Percentiles rank a stretch among this genome's conserved stretches.
phyloP scores from a whole-genome alignment of 202 grass and related monocot genomes.

The Cymbopogon flexuosus region DNA sequence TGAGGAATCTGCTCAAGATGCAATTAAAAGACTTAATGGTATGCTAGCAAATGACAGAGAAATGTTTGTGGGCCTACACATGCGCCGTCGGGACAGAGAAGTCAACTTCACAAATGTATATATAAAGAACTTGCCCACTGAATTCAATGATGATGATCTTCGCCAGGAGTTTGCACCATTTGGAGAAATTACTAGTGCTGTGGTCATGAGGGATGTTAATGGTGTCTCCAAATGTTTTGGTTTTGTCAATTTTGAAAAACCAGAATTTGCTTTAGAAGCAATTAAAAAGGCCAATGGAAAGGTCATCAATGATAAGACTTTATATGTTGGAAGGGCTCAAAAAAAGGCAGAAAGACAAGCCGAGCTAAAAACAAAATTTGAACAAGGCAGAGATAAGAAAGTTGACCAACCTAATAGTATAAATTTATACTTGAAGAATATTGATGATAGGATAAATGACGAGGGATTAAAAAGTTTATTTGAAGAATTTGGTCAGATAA shows the following conservation, averaged over 20 bases:
- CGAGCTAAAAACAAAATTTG: conserved; percentile 28
- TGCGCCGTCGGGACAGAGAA: conserved; percentile 18
- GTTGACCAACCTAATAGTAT: conserved; percentile 21
- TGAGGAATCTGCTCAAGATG: conserved; percentile 31
- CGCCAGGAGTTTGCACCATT: conserved; percentile 27
- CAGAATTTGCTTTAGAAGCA: conserved; percentile 27
- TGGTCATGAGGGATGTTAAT: conserved; percentile 40
- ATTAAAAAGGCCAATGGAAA: conserved; percentile 32
- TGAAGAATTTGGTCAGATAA: conserved; percentile 36
- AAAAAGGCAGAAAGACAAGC: conserved; percentile 38
- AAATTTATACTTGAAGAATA: conserved; percentile 56
- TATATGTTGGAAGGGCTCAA: conserved; percentile 49
- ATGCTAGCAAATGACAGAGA: conserved; percentile 33
- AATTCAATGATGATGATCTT: conserved; percentile 35
- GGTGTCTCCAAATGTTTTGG: conserved; percentile 41
- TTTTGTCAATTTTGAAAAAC: conserved; percentile 50
- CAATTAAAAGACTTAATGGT: conserved; percentile 38
- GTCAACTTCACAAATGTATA: conserved; percentile 47
- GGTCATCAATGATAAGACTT: conserved; percentile 2
- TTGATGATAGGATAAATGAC: conserved; percentile 43
- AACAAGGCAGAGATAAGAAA: not conserved
- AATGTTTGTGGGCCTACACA: conserved; percentile 37
- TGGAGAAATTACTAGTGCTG: conserved; percentile 42
- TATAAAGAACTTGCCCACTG: conserved; percentile 42
- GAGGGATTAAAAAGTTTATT: conserved; percentile 29